phyloP scores from a whole-genome alignment of 768 basidiomycete species.

The Imleria badia region DNA sequence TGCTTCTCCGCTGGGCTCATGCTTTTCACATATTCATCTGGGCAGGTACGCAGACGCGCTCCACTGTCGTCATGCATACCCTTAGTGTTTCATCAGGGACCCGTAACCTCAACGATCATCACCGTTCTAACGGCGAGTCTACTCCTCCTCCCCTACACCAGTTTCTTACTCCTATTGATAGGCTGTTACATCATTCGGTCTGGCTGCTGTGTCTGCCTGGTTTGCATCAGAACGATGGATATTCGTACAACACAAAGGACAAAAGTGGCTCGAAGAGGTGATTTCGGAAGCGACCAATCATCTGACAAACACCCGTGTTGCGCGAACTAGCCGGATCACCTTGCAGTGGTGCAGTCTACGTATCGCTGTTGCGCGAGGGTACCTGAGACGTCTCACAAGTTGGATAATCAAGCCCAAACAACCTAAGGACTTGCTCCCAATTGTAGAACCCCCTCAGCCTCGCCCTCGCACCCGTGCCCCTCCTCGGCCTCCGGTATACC shows the following conservation, averaged over 20 bases:
- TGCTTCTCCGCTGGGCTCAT: constrained; percentile 80
- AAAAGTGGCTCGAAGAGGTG: constrained; percentile 52
- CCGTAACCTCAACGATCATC: constrained; percentile 65
- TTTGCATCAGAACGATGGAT: constrained; percentile 53
- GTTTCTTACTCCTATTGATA: constrained; percentile 14
- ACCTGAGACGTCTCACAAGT: constrained; percentile 22
- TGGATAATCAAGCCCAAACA: constrained; percentile 26
- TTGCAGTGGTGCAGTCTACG: constrained; percentile 25
- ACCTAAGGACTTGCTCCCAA: constrained; percentile 25
- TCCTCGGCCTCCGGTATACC: constrained; percentile 13
- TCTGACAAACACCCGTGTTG: constrained; percentile 28
- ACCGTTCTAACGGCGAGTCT: constrained; percentile 63
- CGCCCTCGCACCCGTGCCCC: constrained; percentile 11
- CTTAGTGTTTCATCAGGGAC: constrained; percentile 41
- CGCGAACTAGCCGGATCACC: constrained; percentile 24
- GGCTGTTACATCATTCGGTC: constrained; percentile 42
- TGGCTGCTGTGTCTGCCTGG: constrained; percentile 53
- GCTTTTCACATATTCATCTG: constrained; percentile 73
- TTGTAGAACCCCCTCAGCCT: constrained; percentile 19
- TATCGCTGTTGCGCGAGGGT: constrained; percentile 18
- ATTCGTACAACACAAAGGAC: constrained; percentile 47
- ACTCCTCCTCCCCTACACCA: neutral
- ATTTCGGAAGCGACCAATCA: constrained; percentile 28
- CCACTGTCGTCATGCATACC: constrained; percentile 21
- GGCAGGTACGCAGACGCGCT: constrained; percentile 47